Evolutionary conservation across 2,329 filamentous ascomycete species (phyloP).

Genomic region (Hypoxylon sp.): DNA sequence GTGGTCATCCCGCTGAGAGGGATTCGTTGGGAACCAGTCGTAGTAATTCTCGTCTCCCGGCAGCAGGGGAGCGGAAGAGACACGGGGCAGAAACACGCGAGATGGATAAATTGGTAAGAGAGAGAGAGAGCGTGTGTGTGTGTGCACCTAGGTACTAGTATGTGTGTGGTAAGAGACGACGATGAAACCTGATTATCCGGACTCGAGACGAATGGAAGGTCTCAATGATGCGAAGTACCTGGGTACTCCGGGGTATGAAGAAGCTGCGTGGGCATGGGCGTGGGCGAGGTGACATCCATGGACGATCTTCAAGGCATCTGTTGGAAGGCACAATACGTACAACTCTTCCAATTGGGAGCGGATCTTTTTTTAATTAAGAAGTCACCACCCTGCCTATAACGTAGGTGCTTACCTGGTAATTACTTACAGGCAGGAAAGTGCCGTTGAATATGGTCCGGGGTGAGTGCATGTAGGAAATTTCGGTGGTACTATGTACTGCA

Average conservation of each 20-base stretch:
- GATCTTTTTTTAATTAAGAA: neutral
- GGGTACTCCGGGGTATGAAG: too few species aligned
- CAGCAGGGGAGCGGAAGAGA: conserved; percentile 36
- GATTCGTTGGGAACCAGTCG: conserved; percentile 39
- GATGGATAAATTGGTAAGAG: conserved; percentile 35
- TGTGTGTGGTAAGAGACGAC: conserved; percentile 33
- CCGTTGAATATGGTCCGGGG: neutral
- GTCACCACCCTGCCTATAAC: neutral
- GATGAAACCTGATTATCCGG: conserved; percentile 22
- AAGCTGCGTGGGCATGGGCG: neutral
- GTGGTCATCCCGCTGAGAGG: conserved; percentile 25
- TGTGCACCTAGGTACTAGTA: too few species aligned
- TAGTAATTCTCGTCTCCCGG: conserved; percentile 35
- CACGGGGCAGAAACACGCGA: conserved; percentile 36
- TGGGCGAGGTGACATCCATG: conserved; percentile 9
- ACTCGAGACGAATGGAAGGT: neutral
- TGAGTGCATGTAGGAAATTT: neutral
- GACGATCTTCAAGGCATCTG: conserved; percentile 8
- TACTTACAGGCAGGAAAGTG: neutral
- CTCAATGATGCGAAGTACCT: neutral
- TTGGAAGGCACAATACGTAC: conserved; percentile 4
- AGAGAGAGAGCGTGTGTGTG: too few species aligned
- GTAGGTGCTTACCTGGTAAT: neutral
- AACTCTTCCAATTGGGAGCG: neutral
- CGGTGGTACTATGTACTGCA: neutral